Base-by-base conservation (phyloP, 306 rosid genomes). In the Vigna hirtella region DNA sequence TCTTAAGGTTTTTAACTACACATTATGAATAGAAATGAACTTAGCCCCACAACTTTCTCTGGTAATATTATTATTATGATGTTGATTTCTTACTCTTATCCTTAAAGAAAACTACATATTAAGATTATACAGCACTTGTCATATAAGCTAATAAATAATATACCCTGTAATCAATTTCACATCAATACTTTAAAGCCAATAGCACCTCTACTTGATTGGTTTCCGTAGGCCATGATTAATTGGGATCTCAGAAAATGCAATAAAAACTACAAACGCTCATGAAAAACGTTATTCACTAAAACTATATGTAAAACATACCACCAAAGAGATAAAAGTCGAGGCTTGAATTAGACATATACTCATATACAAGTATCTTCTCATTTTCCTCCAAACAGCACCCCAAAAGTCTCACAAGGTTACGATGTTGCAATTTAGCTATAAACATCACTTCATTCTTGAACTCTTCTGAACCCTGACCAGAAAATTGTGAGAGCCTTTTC, bases 371-470 rank as follows among this genome's bases (percentile, higher is more conserved):
- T 42, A 87, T 49, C 78, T 85, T 90, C 66, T 90, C 96, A 11
- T 83, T 78, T 83, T 67, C 85, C 9, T 88, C 88, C 30, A 83
- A 28, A 83, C 90, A 65, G 59, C 80, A 91, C 3, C 82, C 97
- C 48, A 89, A 64, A 17, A 91, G 90, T 83, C 85, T 84, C 2
- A 88, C 91, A 24, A 91, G 90, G 83, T 89, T 89, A 24, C 84
- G 75, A 7, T 88, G 94, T 57, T 91, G 97, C 80, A 83, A 38
- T 67, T 83, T 78, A 15, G 83, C 83, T 58, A 78, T 83, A 18
- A 83, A 73, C 11, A 49, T 38, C 15, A 83, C 80, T 83, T 91
- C 92, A 74, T 91, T 91, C 61, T 72, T 89, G 28, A 89, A 84
- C 81, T 91, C 97, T 49, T 81, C 59, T 10, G 61, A 68, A n/a